Base-by-base conservation (phyloP, 768 basidiomycete species). In the Chalciporus chontae region DNA sequence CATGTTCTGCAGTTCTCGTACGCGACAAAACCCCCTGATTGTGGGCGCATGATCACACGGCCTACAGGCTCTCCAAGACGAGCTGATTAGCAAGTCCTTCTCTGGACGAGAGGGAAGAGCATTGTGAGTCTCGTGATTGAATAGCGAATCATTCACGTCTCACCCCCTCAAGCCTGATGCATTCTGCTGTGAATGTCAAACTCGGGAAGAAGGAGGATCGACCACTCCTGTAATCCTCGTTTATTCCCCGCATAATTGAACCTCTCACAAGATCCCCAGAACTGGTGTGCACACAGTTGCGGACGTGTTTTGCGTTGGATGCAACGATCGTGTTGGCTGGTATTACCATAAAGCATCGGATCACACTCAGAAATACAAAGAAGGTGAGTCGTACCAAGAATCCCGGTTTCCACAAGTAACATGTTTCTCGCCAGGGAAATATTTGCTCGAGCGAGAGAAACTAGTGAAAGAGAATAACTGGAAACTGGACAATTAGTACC, bases 231-330 rank as follows among this genome's bases (percentile, higher is more conserved):
- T 90, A 67, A 68, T 67, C 38, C 29, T 42, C 23, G 36, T 21
- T 52, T 39, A 14, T 24, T 47, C 50, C 40, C 21, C 47, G 43
- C 47, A 53, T 26, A n/a, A 47, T 9, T 27, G 4, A 24, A 21
- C 26, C 52, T 18, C 56, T 54, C 21, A 40, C 10, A 11, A 44
- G 31, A 15, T 54, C 15, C 37, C 18, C 50, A 90, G 88, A 48
- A 91, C 89, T 7, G 89, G 89, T 5, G 78, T 87, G 4, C 87
- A 91, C 55, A 84, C 84, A 1, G 90, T 92, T 7, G 85, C 87
- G 11, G 90, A 92, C 61, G 79, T 83, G 1, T 90, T 80, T 62
- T 92, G 90, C 60, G 45, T 87, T 27, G 87, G 87, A 0, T 92
- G 90, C 68, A 82, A 84, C 49, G 87, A 87, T 14, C 77, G 86